A percentile compares a stretch with the other conserved stretches of the same genome.
These are phyloP conservation scores for Ceratonia siliqua DNA, from an alignment of 306 rosid species.

Conservation along the genomic window DNA sequence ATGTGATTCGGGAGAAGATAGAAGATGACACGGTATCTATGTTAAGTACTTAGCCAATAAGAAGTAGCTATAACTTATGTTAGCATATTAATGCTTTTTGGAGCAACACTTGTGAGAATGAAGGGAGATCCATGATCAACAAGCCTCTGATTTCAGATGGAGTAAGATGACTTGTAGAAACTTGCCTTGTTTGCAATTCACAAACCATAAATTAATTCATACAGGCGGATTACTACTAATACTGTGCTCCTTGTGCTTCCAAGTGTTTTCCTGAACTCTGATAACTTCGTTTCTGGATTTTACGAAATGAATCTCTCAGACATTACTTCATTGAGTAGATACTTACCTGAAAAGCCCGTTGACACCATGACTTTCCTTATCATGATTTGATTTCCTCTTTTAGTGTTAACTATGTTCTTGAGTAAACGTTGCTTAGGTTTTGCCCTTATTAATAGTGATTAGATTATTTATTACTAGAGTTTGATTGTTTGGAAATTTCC, in stretches of 20 bases:
- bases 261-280: slow-evolving; percentile 9
- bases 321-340: slow-evolving; percentile 5
- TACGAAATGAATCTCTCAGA: slow-evolving; percentile 8
- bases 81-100: neutral
- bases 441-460: slow-evolving; percentile 22
- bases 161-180: neutral
- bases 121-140: neutral
- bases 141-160: neutral
- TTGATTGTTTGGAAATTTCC: slow-evolving; percentile 17
- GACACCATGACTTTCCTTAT: neutral
- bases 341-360: neutral
- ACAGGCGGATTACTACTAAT: slow-evolving; percentile 8
- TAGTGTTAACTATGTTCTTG: neutral
- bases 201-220: slow-evolving; percentile 23
- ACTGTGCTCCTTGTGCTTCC: neutral
- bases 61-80: neutral
- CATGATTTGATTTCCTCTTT: slow-evolving; percentile 19
- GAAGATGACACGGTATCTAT: neutral
- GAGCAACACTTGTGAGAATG: neutral
- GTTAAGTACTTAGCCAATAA: neutral
- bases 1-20: slow-evolving; percentile 6
- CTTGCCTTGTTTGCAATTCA: neutral
- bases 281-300: slow-evolving; percentile 9
- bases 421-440: slow-evolving; percentile 22
- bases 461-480: slow-evolving; percentile 15